A percentile compares a stretch with the other conserved stretches of the same genome.
Conservation (phyloP, 768 basidiomycete genomes). For the Lactifluus hygrophoroides region DNA sequence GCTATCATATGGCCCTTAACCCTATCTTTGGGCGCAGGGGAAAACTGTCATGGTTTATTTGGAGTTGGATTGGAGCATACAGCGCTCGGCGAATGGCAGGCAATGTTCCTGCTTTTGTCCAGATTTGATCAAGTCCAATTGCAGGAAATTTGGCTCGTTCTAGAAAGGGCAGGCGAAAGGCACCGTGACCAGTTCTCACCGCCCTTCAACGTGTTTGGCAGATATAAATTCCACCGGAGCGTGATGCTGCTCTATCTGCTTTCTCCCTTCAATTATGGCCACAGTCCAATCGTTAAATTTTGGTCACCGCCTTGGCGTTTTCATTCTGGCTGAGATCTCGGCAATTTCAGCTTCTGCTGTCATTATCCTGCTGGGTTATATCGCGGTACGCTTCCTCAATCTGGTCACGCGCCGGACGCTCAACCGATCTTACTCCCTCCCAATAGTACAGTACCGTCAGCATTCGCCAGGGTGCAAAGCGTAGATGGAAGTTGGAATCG, state of each 20-base stretch:
- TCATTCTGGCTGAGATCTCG: conserved; percentile 19
- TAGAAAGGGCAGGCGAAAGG: too few relatives aligned
- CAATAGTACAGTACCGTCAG: conserved; percentile 19
- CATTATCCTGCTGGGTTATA: conserved; percentile 20
- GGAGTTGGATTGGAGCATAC: too few relatives aligned
- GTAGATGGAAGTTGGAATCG: conserved; percentile 20
- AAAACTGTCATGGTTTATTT: too few relatives aligned
- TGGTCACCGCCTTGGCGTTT: conserved; percentile 22
- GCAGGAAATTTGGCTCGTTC: too few relatives aligned
- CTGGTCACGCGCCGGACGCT: neutral
- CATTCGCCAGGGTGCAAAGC: conserved; percentile 15
- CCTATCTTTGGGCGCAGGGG: too few relatives aligned
- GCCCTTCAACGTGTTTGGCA: too few relatives aligned
- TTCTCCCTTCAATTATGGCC: neutral
- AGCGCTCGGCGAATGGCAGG: too few relatives aligned
- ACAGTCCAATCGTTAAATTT: conserved; percentile 8
- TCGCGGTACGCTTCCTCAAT: conserved; percentile 18
- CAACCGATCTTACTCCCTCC: neutral
- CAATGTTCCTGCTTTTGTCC: too few relatives aligned
- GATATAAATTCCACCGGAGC: too few relatives aligned
- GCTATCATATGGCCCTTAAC: too few relatives aligned
- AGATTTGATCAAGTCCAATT: too few relatives aligned
- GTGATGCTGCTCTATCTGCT: neutral
- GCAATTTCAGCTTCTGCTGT: conserved; percentile 22
- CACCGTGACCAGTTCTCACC: too few relatives aligned